Percentiles rank a stretch among this genome's conserved stretches.
phyloP scores from a whole-genome alignment of 2,329 filamentous ascomycete genomes.

The Monosporascus sp. region DNA sequence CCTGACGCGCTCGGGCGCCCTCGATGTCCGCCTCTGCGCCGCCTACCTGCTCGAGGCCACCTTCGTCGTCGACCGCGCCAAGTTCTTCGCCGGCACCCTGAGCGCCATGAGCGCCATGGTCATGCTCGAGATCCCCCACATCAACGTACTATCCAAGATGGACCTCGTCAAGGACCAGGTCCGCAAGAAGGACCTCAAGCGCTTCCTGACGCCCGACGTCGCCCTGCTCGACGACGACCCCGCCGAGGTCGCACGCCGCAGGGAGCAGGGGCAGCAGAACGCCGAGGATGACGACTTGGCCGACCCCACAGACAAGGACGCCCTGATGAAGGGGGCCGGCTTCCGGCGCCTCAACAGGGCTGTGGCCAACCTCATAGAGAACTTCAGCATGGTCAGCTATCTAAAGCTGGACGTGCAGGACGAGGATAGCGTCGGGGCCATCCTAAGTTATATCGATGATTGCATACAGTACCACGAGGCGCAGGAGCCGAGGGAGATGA shows the following conservation, averaged over 20 bases:
- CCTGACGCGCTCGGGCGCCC: constrained; percentile 68
- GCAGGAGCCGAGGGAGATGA: constrained; percentile 28
- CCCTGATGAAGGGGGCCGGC: constrained; percentile 72
- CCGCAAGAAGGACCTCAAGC: constrained; percentile 79
- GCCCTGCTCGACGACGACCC: constrained; percentile 77
- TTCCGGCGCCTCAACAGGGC: constrained; percentile 82
- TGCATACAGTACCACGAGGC: constrained; percentile 36
- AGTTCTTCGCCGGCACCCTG: constrained; percentile 93
- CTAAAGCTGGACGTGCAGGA: constrained; percentile 83
- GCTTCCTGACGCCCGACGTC: constrained; percentile 83
- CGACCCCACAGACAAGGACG: constrained; percentile 60
- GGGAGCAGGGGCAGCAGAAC: constrained; percentile 20
- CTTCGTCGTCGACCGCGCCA: constrained; percentile 91
- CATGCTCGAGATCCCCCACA: constrained; percentile 93
- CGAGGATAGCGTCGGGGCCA: constrained; percentile 79
- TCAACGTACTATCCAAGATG: constrained; percentile 98
- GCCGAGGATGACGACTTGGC: constrained; percentile 46
- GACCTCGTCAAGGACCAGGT: constrained; percentile 90
- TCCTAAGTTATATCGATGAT: constrained; percentile 50
- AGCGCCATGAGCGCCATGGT: constrained; percentile 99
- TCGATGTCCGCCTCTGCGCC: constrained; percentile 89
- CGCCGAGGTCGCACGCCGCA: constrained; percentile 40
- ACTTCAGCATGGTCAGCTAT: constrained; percentile 97
- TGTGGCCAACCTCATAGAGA: constrained; percentile 87
- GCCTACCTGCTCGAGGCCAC: constrained; percentile 93